Evolutionary conservation across 768 basidiomycete species (phyloP), one percentile per base, ranked within the genome.

Genomic region (Suillus alpinus): DNA sequence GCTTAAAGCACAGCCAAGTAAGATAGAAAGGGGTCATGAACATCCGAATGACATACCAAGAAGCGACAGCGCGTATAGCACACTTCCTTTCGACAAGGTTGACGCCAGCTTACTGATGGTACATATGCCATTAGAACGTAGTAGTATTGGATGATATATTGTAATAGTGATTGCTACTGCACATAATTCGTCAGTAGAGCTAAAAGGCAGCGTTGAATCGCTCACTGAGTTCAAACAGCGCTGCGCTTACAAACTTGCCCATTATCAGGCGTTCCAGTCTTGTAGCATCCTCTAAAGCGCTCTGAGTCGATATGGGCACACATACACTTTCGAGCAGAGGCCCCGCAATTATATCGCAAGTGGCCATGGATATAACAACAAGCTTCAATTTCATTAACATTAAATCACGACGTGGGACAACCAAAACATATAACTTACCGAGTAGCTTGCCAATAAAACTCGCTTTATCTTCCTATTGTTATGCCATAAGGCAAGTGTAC

Each of bases 201-300:
- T 16, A 18, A 34, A 44, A 18, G 12, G 36, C 20, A 49, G 18
- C 36, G 3, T 39, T n/a, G 26, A 53, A 46, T 31, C 12, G 13
- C 63, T n/a, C 20, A 62, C 63, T 46, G 14, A 64, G 43, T 46
- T 62, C 63, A 44, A 63, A 63, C 13, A 63, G 47, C 0, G 60
- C 60, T 12, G 60, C 57, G 9, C 63, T 61, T 1, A 53, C 20
- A 46, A 63, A 63, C 44, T 58, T 55, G n/a, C 60, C 63, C 18
- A 58, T 57, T 9, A 61, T 43, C 12, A 61, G 56, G 10, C 6
- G 29, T 37, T 53, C 61, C 6, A 59, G 39, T 36, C n/a, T 32
- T 4, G 56, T 58, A 18, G 56, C 59, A 23, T 32, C 51, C 16
- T 57, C 56, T 39, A 53, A 31, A 36, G 39, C 10, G 3, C 20